phyloP scores from a whole-genome alignment of 192 early-diverging fungal genomes.

The Podochytrium sp. region DNA sequence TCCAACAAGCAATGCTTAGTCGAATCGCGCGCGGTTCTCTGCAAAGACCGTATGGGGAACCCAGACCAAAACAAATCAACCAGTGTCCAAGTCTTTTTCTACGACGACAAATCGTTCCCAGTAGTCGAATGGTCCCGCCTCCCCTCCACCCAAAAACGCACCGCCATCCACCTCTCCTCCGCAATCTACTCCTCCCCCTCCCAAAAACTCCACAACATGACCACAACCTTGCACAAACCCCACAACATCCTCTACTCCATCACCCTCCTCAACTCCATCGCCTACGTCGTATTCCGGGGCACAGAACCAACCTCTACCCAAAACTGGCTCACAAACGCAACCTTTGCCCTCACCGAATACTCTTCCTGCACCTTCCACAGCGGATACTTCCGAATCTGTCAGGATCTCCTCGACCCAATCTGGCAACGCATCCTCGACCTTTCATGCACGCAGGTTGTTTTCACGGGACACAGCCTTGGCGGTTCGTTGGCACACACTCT shows the following conservation, averaged over 20 bases:
- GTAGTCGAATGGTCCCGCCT: conserved; percentile 2
- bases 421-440: conserved; percentile 3
- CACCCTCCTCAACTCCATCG: background rate
- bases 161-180: background rate
- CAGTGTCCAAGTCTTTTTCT: conserved; percentile 8
- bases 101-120: conserved; percentile 1
- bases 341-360: background rate
- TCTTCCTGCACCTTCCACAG: conserved; percentile 3
- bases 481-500: conserved; percentile 17
- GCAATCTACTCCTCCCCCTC: background rate
- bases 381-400: conserved; percentile 17
- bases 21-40: conserved; percentile 8
- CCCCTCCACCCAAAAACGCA: background rate
- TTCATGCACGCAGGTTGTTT: background rate
- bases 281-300: conserved; percentile 22
- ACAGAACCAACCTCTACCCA: background rate
- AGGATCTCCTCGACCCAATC: background rate
- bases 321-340: conserved; percentile 10
- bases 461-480: conserved; percentile 23
- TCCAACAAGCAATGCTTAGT: conserved; percentile 8
- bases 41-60: conserved; percentile 14
- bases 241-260: conserved; percentile 4
- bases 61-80: background rate
- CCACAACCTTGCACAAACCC: background rate
- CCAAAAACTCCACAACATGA: background rate